Evolutionary conservation across 371 early-diverging fungal genomes (phyloP).

Genomic region (Quaeritorhiza haematococci): DNA sequence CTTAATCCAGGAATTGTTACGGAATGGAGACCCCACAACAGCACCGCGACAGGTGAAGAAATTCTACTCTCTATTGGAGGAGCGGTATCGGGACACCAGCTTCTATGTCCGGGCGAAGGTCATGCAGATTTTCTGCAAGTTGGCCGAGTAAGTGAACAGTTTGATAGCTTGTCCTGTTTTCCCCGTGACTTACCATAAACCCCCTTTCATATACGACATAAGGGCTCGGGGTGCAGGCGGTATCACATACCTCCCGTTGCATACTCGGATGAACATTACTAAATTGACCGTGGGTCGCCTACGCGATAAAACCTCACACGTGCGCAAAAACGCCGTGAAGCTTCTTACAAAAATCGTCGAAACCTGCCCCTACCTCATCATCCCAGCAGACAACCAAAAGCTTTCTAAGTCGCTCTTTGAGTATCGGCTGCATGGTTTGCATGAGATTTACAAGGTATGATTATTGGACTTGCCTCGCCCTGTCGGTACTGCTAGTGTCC

Average conservation of each 20-base stretch:
- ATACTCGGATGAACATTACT: constrained; percentile 60
- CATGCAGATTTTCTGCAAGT: constrained; percentile 73
- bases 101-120: constrained; percentile 79
- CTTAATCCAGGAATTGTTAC: constrained; percentile 66
- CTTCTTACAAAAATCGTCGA: constrained; percentile 69
- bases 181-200: background rate
- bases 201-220: background rate
- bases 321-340: constrained; percentile 85
- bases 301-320: constrained; percentile 83
- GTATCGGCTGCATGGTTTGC: constrained; percentile 54
- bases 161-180: background rate
- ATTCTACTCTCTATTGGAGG: constrained; percentile 83
- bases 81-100: constrained; percentile 82
- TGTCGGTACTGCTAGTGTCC: too few species aligned
- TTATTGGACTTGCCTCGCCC: too few species aligned
- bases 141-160: constrained; percentile 66
- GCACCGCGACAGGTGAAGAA: constrained; percentile 56
- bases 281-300: constrained; percentile 69
- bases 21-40: constrained; percentile 55
- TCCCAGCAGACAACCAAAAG: constrained; percentile 75
- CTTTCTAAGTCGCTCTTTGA: constrained; percentile 66
- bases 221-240: constrained; percentile 16
- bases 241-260: constrained; percentile 36
- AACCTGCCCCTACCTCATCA: constrained; percentile 74
- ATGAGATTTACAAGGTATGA: constrained; percentile 41